Conservation (phyloP, 176 grass and related monocot species). For the Oryza punctata region DNA sequence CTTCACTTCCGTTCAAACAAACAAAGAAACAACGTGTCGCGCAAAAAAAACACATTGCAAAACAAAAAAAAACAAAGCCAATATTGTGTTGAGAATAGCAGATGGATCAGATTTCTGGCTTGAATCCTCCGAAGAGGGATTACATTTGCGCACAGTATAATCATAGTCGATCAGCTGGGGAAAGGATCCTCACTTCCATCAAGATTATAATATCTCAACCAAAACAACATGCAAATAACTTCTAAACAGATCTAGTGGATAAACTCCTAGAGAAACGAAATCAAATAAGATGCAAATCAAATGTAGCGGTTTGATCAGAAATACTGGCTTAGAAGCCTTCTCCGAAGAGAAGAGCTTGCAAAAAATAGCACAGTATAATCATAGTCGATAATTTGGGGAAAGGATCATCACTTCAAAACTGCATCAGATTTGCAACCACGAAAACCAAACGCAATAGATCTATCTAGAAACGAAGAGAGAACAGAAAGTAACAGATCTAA, state of each 20-base stretch:
- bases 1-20: slow-evolving; percentile 40
- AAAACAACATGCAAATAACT: too few relatives aligned
- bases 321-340: slow-evolving; percentile 48
- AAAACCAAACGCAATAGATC: not conserved
- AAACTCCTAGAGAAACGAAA: not conserved
- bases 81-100: not conserved
- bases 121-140: slow-evolving; percentile 37
- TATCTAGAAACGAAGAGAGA: not conserved
- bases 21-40: not conserved
- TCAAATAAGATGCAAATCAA: not conserved
- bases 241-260: not conserved
- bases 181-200: slow-evolving; percentile 65
- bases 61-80: not conserved
- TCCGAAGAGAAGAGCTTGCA: slow-evolving; percentile 33
- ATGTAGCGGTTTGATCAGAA: slow-evolving; percentile 13
- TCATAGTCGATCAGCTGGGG: slow-evolving; percentile 60
- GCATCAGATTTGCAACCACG: not conserved
- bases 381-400: slow-evolving; percentile 62
- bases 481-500: not conserved
- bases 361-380: slow-evolving; percentile 54
- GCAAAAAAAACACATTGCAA: not conserved
- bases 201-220: too few relatives aligned
- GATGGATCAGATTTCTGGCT: slow-evolving; percentile 65
- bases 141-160: not conserved
- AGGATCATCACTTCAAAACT: slow-evolving; percentile 49